Conservation (phyloP, 352 stramenopile species). For the Phytopythium cucurbitacearum region DNA sequence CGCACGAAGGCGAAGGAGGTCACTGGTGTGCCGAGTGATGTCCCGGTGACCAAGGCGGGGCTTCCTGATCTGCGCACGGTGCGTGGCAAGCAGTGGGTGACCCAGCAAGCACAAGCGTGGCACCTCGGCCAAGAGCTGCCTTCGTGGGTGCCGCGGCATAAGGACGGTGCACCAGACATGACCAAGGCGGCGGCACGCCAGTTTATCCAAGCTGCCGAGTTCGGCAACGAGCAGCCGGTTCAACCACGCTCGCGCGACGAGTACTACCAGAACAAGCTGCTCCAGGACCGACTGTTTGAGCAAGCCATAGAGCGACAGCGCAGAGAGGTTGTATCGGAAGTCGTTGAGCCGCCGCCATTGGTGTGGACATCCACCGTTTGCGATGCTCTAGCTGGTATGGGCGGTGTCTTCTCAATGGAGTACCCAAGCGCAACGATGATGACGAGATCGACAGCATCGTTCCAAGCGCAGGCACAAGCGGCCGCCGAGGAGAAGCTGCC, state of each 20-base stretch:
- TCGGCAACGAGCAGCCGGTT: conserved; percentile 9
- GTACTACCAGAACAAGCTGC: conserved; percentile 19
- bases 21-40: conserved; percentile 8
- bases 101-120: conserved; percentile 19
- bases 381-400: conserved; percentile 4
- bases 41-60: conserved; percentile 21
- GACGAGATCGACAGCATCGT: neutral
- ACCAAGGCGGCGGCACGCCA: conserved; percentile 16
- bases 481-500: conserved; percentile 9
- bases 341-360: conserved; percentile 13
- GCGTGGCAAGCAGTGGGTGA: conserved; percentile 20
- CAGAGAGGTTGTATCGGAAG: conserved; percentile 7
- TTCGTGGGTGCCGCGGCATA: conserved; percentile 17
- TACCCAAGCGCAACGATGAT: too few relatives aligned
- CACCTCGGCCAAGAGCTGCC: conserved; percentile 16
- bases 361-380: conserved; percentile 11
- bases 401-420: too few relatives aligned
- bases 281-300: conserved; percentile 11
- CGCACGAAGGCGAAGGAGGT: conserved; percentile 6
- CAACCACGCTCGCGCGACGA: conserved; percentile 12
- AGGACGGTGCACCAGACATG: conserved; percentile 28
- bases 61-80: conserved; percentile 18
- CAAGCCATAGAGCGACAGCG: conserved; percentile 12
- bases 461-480: conserved; percentile 10
- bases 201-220: conserved; percentile 11